Evolutionary conservation across 2,329 filamentous ascomycete species (phyloP), one percentile per base, ranked within the genome.

Genomic region (Fusarium drepaniforme): DNA sequence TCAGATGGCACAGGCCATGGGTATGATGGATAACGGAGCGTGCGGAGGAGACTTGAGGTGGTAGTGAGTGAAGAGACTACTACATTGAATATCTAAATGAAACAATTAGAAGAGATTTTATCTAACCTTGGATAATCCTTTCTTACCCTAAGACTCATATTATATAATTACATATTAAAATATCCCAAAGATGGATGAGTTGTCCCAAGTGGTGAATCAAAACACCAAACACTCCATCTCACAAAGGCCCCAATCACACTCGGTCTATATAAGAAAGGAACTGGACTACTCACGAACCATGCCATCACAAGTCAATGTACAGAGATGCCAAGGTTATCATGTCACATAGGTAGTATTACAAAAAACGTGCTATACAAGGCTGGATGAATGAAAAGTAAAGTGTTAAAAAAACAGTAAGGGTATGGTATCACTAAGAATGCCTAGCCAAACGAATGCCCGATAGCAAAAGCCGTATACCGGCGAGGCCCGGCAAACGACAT

Each of bases 371-470:
- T 72, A 68, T 67, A 64, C 66, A 73, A 71, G 58, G 62, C 38
- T n/a, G 23, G 59, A 53, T 71, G 23, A 66, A 74, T 25, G 57
- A 65, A 67, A 57, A 60, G 46, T 56, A 21, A 67, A 66, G 66
- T 58, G 35, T 74, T 70, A 67, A 62, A 71, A 70, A 76, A 74
- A 74, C 72, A 75, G 74, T 73, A 75, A 74, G 77, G 73, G 73
- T 76, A 80, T 81, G 80, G 81, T 83, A 83, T 83, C 81, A 81
- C 74, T 76, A 80, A 77, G 67, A 77, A 78, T 80, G 78, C 77
- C 77, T 73, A 76, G 73, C 77, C 78, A 79, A 79, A 74, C 75
- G 70, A 71, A 78, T 76, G 69, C 75, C 76, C 66, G 42, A 67
- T 67, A 76, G 74, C 61, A 71, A 71, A 71, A 70, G 59, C 49